phyloP scores from a whole-genome alignment of 2,329 filamentous ascomycete genomes.

The Fusarium multiceps region DNA sequence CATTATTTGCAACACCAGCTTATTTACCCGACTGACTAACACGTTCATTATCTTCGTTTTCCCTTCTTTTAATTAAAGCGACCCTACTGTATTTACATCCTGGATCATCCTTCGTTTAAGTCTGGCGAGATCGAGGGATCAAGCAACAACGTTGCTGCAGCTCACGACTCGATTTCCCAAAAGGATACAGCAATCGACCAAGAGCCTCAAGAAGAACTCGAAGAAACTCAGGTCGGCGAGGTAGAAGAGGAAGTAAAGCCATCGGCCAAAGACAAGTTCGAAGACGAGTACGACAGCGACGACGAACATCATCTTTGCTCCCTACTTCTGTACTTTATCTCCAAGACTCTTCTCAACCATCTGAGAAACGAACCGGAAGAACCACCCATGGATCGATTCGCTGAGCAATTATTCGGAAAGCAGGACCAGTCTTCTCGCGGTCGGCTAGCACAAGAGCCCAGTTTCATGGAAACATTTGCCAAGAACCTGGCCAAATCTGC shows the following conservation, averaged over 20 bases:
- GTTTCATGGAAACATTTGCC: constrained; percentile 42
- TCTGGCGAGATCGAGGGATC: constrained; percentile 28
- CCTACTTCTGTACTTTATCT: constrained; percentile 39
- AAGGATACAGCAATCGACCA: constrained; percentile 9
- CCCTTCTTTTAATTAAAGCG: background rate
- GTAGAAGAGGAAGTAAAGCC: constrained; percentile 7
- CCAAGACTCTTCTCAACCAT: constrained; percentile 34
- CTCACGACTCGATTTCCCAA: constrained; percentile 23
- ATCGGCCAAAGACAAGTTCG: background rate
- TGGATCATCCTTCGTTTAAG: constrained; percentile 25
- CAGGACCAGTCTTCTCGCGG: constrained; percentile 25
- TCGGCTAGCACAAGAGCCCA: constrained; percentile 25
- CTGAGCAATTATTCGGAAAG: constrained; percentile 41
- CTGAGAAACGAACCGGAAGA: constrained; percentile 7
- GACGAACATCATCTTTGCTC: constrained; percentile 39
- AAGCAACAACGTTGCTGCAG: constrained; percentile 30
- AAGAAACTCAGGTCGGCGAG: constrained; percentile 4
- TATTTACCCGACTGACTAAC: background rate
- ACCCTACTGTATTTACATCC: constrained; percentile 4
- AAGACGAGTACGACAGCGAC: constrained; percentile 31
- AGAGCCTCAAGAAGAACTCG: background rate
- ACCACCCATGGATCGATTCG: constrained; percentile 39
- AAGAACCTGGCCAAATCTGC: constrained; percentile 43
- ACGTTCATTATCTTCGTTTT: background rate
- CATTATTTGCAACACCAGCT: constrained; percentile 32